Percentiles rank a stretch among this genome's conserved stretches.
Evolutionary conservation across 2,329 filamentous ascomycete species (phyloP).

Genomic region (Sphaerulina populicola): DNA sequence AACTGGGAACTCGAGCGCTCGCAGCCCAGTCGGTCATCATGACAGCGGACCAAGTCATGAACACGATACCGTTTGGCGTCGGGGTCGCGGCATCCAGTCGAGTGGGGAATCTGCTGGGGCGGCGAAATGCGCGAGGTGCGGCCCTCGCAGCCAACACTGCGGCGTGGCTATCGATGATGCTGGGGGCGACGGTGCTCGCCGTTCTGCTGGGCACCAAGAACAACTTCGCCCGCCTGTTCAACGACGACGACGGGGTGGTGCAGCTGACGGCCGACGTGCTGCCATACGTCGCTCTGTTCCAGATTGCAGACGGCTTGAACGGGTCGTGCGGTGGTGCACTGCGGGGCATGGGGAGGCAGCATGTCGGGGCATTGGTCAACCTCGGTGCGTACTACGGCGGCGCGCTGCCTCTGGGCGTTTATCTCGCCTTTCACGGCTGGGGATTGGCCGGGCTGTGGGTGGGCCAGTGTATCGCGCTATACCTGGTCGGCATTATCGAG

Average conservation of each 20-base stretch:
- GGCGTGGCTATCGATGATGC: conserved; percentile 61
- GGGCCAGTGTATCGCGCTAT: conserved; percentile 56
- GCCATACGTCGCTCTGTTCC: conserved; percentile 80
- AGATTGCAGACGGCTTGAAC: conserved; percentile 81
- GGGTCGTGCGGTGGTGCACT: conserved; percentile 74
- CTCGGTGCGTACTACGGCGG: conserved; percentile 75
- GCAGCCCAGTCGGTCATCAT: conserved; percentile 78
- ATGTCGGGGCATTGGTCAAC: conserved; percentile 75
- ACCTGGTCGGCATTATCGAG: conserved; percentile 67
- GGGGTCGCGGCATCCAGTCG: conserved; percentile 72
- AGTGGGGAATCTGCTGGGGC: conserved; percentile 71
- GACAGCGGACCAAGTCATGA: conserved; percentile 44
- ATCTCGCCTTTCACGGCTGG: conserved; percentile 79
- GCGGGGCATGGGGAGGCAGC: conserved; percentile 77
- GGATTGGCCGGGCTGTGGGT: conserved; percentile 73
- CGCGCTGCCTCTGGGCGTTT: conserved; percentile 72
- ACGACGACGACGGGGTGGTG: conserved; percentile 65
- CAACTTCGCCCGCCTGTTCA: conserved; percentile 71
- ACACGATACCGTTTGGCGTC: conserved; percentile 77
- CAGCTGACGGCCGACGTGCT: conserved; percentile 66
- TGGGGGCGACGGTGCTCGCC: conserved; percentile 59
- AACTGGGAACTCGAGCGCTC: conserved; percentile 67
- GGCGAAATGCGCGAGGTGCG: conserved; percentile 57
- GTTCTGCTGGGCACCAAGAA: conserved; percentile 63
- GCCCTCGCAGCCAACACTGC: conserved; percentile 65